A percentile compares a stretch with the other conserved stretches of the same genome.
phyloP scores from a whole-genome alignment of 768 basidiomycete species.

The Pleurotus sapidus region DNA sequence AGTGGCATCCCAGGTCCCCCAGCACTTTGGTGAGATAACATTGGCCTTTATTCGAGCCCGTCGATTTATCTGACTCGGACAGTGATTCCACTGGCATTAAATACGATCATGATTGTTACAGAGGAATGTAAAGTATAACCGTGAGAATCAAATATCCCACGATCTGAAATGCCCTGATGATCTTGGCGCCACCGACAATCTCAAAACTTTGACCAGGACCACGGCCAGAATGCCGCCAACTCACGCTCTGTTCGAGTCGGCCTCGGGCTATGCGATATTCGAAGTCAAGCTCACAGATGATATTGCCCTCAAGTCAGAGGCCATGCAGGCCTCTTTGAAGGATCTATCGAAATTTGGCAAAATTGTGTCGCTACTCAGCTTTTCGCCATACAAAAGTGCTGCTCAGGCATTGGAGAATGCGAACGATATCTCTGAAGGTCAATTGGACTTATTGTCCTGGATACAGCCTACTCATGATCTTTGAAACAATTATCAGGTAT shows the following conservation, averaged over 20 bases:
- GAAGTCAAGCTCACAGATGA: constrained; percentile 85
- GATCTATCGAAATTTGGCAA: constrained; percentile 88
- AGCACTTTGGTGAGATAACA: no score
- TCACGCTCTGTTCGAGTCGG: constrained; percentile 90
- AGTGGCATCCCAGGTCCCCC: neutral
- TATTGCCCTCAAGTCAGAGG: constrained; percentile 74
- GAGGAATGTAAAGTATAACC: no score
- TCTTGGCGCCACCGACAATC: constrained; percentile 18
- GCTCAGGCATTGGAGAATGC: constrained; percentile 94
- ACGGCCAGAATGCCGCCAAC: constrained; percentile 53
- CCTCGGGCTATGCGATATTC: constrained; percentile 93
- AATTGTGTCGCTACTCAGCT: constrained; percentile 89
- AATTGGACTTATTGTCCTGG: constrained; percentile 15
- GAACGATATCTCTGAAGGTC: constrained; percentile 95
- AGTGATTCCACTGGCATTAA: no score
- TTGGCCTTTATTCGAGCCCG: no score
- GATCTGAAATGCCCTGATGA: constrained; percentile 15
- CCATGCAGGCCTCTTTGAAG: constrained; percentile 81
- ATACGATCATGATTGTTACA: no score
- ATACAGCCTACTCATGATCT: neutral
- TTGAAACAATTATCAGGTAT: constrained; percentile 51
- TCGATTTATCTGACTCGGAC: no score
- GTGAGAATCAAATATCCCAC: neutral
- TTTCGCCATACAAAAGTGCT: constrained; percentile 91
- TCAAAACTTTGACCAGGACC: constrained; percentile 26